Percentiles rank a stretch among this genome's conserved stretches.
These are phyloP conservation scores for Earliella scabrosa DNA, from an alignment of 1,284 basidiomycete species.

Conservation along the genomic window DNA sequence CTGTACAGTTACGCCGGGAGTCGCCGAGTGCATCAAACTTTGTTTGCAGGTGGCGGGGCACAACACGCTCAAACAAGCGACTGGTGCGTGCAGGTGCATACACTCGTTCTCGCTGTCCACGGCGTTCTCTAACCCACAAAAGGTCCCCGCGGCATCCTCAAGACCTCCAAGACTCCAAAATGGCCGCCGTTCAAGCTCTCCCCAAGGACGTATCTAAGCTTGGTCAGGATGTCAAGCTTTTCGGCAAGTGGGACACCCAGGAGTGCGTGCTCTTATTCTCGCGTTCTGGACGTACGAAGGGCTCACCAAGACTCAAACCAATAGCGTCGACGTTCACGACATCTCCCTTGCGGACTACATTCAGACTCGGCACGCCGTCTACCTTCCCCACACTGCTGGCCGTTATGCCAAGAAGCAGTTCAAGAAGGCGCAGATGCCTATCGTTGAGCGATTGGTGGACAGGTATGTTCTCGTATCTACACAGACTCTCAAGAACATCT, in stretches of 20 bases:
- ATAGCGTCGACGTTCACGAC: conserved; percentile 97
- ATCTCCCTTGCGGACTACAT: conserved; percentile 99
- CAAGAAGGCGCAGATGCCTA: conserved; percentile 99
- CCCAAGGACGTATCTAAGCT: conserved; percentile 87
- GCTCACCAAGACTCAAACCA: background rate
- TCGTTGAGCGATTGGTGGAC: conserved; percentile 99
- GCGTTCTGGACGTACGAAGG: background rate
- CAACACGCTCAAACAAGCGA: conserved; percentile 54
- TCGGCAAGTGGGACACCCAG: conserved; percentile 96
- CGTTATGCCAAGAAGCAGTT: conserved; percentile 99
- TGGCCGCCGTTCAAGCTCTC: conserved; percentile 71
- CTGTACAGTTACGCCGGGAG: conserved; percentile 49
- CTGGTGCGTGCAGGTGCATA: conserved; percentile 25
- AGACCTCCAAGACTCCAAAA: conserved; percentile 39
- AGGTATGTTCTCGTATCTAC: conserved; percentile 59
- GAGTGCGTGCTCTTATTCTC: conserved; percentile 70
- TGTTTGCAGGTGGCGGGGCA: conserved; percentile 38
- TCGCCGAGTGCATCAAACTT: conserved; percentile 51
- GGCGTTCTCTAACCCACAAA: conserved; percentile 27
- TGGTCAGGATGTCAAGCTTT: conserved; percentile 90
- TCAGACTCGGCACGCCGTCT: conserved; percentile 98
- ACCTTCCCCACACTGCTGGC: conserved; percentile 97
- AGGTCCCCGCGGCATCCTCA: conserved; percentile 28
- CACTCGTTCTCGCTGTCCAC: conserved; percentile 23
- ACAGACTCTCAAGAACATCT: background rate